Percentiles rank a stretch among this genome's conserved stretches.
Evolutionary conservation across 257 asterid species (phyloP).

Genomic region (Eustoma russellianum): DNA sequence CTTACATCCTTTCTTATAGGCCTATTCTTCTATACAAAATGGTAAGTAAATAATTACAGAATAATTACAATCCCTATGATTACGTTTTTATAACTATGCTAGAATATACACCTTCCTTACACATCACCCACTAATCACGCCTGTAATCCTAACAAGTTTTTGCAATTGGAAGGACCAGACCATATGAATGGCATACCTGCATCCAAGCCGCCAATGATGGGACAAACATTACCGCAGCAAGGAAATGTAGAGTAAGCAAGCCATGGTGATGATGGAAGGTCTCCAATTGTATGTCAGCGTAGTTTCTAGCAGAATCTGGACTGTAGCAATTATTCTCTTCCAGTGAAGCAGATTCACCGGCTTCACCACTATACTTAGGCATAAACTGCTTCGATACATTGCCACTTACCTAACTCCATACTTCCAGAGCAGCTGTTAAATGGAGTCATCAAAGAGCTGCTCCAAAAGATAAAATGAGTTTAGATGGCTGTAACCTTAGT

Average conservation of each 20-base stretch:
- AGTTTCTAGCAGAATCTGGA: conserved; percentile 61
- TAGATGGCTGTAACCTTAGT: too few species aligned
- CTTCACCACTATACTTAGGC: conserved; percentile 29
- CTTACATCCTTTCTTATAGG: too few species aligned
- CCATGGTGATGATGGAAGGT: conserved; percentile 88
- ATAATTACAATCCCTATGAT: too few species aligned
- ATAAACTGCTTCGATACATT: conserved; percentile 24
- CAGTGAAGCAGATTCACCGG: conserved; percentile 20
- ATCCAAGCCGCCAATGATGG: conserved; percentile 90
- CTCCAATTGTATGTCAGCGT: conserved; percentile 68
- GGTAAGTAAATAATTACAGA: too few species aligned
- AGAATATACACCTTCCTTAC: too few species aligned
- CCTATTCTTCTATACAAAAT: too few species aligned
- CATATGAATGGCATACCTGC: conserved; percentile 44
- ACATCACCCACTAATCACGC: too few species aligned
- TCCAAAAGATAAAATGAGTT: too few species aligned
- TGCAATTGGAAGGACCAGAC: too few species aligned
- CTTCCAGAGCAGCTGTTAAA: conserved; percentile 61
- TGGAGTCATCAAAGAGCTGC: conserved; percentile 76
- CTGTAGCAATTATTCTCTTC: conserved; percentile 33
- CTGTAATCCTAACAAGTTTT: too few species aligned
- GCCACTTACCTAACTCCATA: conserved; percentile 31
- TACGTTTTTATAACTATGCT: too few species aligned
- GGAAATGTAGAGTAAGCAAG: conserved; percentile 66
- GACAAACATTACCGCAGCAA: conserved; percentile 67